Percentiles rank a stretch among this genome's conserved stretches.
Conservation (phyloP, 2,329 filamentous ascomycete genomes). For the Sclerotinia spermophila region DNA sequence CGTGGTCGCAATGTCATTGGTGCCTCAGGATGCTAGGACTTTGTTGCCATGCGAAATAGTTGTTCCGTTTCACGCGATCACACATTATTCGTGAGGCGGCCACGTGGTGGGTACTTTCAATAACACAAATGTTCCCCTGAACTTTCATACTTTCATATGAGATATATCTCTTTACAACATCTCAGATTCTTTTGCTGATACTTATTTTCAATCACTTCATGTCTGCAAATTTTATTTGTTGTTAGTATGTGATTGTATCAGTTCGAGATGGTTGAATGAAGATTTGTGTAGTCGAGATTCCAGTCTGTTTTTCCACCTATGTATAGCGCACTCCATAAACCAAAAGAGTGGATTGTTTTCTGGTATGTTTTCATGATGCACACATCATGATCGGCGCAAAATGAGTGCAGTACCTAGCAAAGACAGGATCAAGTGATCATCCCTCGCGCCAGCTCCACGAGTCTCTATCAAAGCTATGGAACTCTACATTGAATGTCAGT, state of each 20-base stretch:
- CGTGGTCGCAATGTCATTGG: slow-evolving; percentile 12
- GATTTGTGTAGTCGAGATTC: background rate
- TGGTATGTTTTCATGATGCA: background rate
- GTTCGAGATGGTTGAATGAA: background rate
- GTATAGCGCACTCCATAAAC: background rate
- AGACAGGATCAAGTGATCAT: background rate
- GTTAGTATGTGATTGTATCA: background rate
- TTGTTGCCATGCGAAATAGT: background rate
- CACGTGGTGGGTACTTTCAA: background rate
- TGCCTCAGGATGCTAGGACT: background rate
- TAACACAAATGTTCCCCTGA: background rate
- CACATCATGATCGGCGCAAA: background rate
- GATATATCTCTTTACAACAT: background rate
- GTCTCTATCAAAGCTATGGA: background rate
- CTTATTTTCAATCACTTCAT: background rate
- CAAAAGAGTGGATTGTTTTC: background rate
- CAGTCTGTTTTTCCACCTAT: background rate
- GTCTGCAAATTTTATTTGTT: background rate
- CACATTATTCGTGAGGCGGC: too few species aligned
- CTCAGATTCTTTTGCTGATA: background rate
- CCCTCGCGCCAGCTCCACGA: background rate
- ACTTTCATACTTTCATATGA: background rate
- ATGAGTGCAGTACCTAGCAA: background rate
- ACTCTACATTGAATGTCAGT: background rate
- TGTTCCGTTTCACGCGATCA: background rate